Base-by-base conservation (phyloP, 1,284 basidiomycete species). In the Sporisorium graminicola region DNA sequence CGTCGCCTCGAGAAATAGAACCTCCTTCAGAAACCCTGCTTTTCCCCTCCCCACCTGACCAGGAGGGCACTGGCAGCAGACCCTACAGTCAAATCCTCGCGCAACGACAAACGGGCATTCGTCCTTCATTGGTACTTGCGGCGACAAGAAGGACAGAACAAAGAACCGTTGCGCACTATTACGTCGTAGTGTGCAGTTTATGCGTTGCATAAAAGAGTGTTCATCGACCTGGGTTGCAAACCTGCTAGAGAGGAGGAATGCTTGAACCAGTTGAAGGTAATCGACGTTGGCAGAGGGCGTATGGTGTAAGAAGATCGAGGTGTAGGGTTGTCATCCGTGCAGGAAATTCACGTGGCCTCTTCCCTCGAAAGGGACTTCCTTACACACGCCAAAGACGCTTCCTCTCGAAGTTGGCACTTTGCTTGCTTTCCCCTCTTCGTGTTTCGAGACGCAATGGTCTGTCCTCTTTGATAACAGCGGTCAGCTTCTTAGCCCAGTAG, bases 71-170 rank as follows among this genome's bases (percentile, higher is more conserved):
- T 8, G 10, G 27, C 27, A 6, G 6, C 46, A 24, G 26, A 50
- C 18, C 27, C 49, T 4, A 33, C 8, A 12, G 2, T 6, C 12
- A 35, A 53, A 40, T 18, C 14, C 37, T n/a, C 37, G 16, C 37
- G n/a, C 37, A 40, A 40, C 37, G 37, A n/a, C 37, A 37, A 58
- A 58, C 56, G 56, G 56, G 56, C 56, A 50, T 58, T 40, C 56
- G 56, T 58, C 46, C 56, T 58, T 58, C 56, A 18, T 50, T 50
- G 7, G 37, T 18, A 20, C 40, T 29, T 51, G 20, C 52, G 40
- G 52, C 24, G 52, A 42, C 26, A 42, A 54, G 52, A 43, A 43
- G 40, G 40, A 54, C 37, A 20, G 43, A 47, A 58, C 47, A 33
- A 50, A 27, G 24, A 50, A 42, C 47, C 33, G 46, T 7, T 29